Evolutionary conservation across 371 early-diverging fungal species (phyloP), one percentile per base, ranked within the genome.

Genomic region (Coemansia sp.): DNA sequence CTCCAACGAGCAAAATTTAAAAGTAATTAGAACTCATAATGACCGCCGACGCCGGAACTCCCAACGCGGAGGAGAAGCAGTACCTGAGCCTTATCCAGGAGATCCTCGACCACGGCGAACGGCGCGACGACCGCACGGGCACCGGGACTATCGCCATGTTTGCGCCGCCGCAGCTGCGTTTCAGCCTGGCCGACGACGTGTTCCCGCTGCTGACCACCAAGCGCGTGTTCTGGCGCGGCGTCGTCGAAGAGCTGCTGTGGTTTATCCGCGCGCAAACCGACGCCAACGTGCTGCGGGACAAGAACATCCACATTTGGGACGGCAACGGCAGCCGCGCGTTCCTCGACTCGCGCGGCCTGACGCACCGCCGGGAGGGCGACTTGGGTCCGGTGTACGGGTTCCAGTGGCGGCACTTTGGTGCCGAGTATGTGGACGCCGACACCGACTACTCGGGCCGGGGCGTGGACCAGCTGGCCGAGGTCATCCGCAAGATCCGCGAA

Each of bases 351-450:
- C 68, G 89, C 7, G 99, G 99, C 0, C 81, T 99, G 30, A 41
- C 75, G 1, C 79, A 95, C 66, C 85, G 92, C 40, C 84, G 87
- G 59, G 93, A 89, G 59, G 98, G 98, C 20, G 99, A 99, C 67
- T 80, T 99, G 30, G 99, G 99, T 0, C 99, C 99, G 1, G 94
- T 99, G 35, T 99, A 99, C 69, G 99, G 99, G 7, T 99, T 96
- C 79, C 99, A 99, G 76, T 99, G 99, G 99, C 83, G 99, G 43
- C 98, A 99, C 76, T 99, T 98, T 84, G 99, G 99, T 0, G 99
- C 99, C 0, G 79, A 88, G 60, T 99, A 99, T 72, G 69, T 80
- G 33, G 91, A 89, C 53, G 91, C 90, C 40, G 88, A 94, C 65
- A 86, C 88, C 1, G 93, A 95, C 68, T 99, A 99, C 66, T 83